Evolutionary conservation across 1,139 yeast genomes (phyloP).

Genomic region (Tardiomyces depauwii): DNA sequence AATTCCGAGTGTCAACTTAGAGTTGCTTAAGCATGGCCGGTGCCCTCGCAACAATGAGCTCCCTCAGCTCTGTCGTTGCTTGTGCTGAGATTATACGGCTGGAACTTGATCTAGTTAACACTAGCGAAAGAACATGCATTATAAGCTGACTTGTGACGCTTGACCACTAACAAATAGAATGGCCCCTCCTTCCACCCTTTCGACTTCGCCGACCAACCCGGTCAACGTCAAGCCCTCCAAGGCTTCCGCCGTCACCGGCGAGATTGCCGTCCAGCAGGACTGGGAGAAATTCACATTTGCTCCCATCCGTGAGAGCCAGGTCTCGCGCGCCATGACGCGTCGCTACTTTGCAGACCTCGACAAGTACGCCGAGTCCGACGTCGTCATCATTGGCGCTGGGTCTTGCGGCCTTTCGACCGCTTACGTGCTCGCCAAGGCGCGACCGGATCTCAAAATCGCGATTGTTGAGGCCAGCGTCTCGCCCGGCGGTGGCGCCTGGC

Average conservation of each 20-base stretch:
- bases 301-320: constrained; percentile 70
- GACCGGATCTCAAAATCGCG: constrained; percentile 70
- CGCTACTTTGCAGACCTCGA: constrained; percentile 67
- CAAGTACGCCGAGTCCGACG: constrained; percentile 63
- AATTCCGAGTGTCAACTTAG: background rate
- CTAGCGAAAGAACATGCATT: constrained; percentile 25
- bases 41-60: constrained; percentile 8
- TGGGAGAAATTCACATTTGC: constrained; percentile 61
- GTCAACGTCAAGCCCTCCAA: background rate
- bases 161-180: background rate
- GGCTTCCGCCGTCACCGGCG: constrained; percentile 5
- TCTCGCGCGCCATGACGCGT: constrained; percentile 74
- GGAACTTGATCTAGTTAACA: constrained; percentile 24
- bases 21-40: constrained; percentile 16
- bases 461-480: constrained; percentile 65
- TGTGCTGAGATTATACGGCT: constrained; percentile 25
- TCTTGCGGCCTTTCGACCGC: constrained; percentile 73
- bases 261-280: constrained; percentile 22
- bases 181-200: constrained; percentile 8
- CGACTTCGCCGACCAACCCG: constrained; percentile 3
- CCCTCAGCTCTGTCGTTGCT: constrained; percentile 1
- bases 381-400: constrained; percentile 71
- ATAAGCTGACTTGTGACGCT: background rate
- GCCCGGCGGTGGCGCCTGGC: constrained; percentile 76
- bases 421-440: constrained; percentile 55